Base-by-base conservation (phyloP, 257 asterid genomes). In the Nicotiana otophora region DNA sequence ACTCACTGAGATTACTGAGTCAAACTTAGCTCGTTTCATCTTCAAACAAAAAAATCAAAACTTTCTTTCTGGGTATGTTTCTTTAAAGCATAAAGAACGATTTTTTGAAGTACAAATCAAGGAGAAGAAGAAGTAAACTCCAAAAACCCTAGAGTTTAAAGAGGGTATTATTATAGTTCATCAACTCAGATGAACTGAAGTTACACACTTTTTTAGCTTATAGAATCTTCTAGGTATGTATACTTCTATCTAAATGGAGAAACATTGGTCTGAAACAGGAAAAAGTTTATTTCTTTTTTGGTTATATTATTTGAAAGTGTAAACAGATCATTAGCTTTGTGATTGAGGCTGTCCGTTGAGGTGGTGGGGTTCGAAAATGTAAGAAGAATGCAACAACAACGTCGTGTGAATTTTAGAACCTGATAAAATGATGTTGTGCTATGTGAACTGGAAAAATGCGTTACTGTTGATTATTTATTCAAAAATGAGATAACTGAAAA, bases 1-100 rank as follows among this genome's bases (percentile, higher is more conserved):
- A 84, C 96, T 90, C 89, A 92, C 85, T 86, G 96, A 89, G 80
- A 90, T 87, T 83, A 91, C 86, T 69, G 98, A 92, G 86, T 90
- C 97, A 76, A 90, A 84, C 91, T 89, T 93, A 53, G 89, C 87
- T 84, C 92, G 88, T 89, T 90, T 95, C 88, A 89, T 88, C 36
- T 65, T 46, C 89, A 57, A 20, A 5, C 36, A 46, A 1, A 72
- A 42, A 74, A 64, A 64, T 7, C 48, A 83, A 87, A 68, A 64
- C 70, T 14, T 64, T 30, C 70, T 28, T 28, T 63, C 10, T 63
- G 17, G 39, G 39, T 12, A 0, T 26, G 36, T 26, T 62, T 63
- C 33, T 28, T 26, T 84, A 84, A 81, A n/a, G 69, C 64, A 85
- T 36, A 36, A 33, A 7, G 5, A n/a, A 2, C 15, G 84, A 84